phyloP scores from a whole-genome alignment of 805 yeast genomes.

The Kregervanrija delftensis region DNA sequence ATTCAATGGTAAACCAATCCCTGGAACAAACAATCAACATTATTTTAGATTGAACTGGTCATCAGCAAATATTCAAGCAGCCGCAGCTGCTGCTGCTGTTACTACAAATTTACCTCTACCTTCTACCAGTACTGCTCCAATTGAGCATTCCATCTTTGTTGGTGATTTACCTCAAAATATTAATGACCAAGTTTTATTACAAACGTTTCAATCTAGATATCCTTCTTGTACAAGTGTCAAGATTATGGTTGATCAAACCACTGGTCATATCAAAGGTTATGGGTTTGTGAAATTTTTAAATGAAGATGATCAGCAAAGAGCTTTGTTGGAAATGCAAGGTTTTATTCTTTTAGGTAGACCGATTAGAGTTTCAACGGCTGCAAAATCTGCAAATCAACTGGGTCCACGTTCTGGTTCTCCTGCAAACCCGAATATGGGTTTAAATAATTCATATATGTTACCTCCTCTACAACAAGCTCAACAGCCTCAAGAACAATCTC shows the following conservation, averaged over 20 bases:
- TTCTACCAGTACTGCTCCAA: constrained; percentile 6
- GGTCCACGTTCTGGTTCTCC: constrained; percentile 1
- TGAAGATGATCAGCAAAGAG: constrained; percentile 62
- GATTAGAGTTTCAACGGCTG: constrained; percentile 68
- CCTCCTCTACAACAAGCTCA: constrained; percentile 4
- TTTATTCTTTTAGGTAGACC: constrained; percentile 63
- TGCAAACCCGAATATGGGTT: background rate
- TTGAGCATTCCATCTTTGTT: constrained; percentile 68
- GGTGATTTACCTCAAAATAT: constrained; percentile 78
- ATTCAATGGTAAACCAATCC: constrained; percentile 61
- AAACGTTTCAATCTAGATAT: constrained; percentile 60
- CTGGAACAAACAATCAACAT: constrained; percentile 49
- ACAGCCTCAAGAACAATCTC: background rate
- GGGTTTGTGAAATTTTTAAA: constrained; percentile 79
- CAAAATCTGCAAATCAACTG: constrained; percentile 22
- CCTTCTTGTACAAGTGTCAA: constrained; percentile 73
- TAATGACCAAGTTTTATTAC: constrained; percentile 57
- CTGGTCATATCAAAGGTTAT: constrained; percentile 73
- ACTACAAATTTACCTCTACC: constrained; percentile 7
- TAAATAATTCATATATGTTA: too few species aligned
- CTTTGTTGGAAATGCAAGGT: constrained; percentile 80
- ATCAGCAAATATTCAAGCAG: constrained; percentile 28
- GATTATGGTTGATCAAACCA: constrained; percentile 65
- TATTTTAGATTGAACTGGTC: constrained; percentile 78
- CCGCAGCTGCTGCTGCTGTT: constrained; percentile 14